Percentiles rank a stretch among this genome's conserved stretches.
Evolutionary conservation across 768 basidiomycete genomes (phyloP).

Genomic region (Glaciozyma martinii): DNA sequence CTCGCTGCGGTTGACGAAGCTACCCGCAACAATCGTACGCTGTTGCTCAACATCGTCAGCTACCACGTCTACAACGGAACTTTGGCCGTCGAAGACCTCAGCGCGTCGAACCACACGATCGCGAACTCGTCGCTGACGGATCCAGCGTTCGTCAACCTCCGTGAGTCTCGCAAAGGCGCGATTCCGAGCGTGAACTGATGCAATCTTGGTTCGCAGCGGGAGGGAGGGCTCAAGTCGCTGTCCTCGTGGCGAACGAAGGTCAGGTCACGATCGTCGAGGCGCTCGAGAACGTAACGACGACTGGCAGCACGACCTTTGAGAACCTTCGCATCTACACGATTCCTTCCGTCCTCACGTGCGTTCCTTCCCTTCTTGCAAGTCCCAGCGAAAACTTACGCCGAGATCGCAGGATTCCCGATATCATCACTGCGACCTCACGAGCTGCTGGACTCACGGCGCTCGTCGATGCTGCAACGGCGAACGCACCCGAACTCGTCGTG

Average conservation of each 20-base stretch:
- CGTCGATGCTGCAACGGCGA: conserved; percentile 33
- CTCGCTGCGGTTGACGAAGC: not conserved
- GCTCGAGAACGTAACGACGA: conserved; percentile 31
- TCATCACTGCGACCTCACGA: conserved; percentile 31
- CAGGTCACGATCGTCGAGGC: conserved; percentile 35
- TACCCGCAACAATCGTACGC: conserved; percentile 1
- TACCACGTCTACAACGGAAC: conserved; percentile 39
- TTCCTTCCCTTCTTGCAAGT: not conserved
- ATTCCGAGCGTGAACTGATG: no score
- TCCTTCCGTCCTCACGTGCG: conserved; percentile 32
- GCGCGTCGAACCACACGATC: conserved; percentile 36
- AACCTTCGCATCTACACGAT: conserved; percentile 21
- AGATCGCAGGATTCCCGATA: conserved; percentile 27
- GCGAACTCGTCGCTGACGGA: conserved; percentile 37
- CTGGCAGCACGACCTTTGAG: conserved; percentile 14
- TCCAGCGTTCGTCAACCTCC: conserved; percentile 27
- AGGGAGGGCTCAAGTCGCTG: conserved; percentile 19
- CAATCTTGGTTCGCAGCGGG: not conserved
- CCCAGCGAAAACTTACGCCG: not conserved
- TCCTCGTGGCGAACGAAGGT: conserved; percentile 6
- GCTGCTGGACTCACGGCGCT: conserved; percentile 34
- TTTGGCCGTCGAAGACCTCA: conserved; percentile 28
- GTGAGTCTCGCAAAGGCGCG: no score
- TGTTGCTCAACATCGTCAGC: conserved; percentile 5
- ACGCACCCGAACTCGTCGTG: conserved; percentile 33